Evolutionary conservation across 768 basidiomycete species (phyloP), one percentile per base, ranked within the genome.

Genomic region (Pleurotus cornucopiae): DNA sequence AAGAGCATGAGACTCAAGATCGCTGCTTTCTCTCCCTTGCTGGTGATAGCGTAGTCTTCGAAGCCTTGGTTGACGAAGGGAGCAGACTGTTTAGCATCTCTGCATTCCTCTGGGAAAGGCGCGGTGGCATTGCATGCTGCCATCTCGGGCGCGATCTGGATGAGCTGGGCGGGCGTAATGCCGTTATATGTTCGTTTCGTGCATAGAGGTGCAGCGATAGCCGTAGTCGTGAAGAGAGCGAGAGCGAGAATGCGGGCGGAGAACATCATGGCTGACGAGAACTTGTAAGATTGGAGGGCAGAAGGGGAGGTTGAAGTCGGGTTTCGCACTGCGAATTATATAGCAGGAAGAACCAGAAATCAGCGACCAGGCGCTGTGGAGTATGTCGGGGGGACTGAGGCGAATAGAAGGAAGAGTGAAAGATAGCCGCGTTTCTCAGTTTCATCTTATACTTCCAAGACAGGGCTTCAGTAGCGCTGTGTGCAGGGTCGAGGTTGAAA

Each of bases 11-110:
- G 49, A 40, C 61, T 64, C 20, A 66, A 57, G 16, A 64, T 49
- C 6, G 63, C 64, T 41, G 63, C 63, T 44, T 61, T 61, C 52
- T 66, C 64, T 21, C 64, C 63, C 13, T 48, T 39, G 18, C 57
- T 51, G 30, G 46, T 58, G 55, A 66, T 60, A 25, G 45, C 48
- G 43, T 40, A 66, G 23, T 62, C 58, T 4, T 40, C n/a, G 25
- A 66, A 61, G 6, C 49, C 63, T 49, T 61, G 56, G 52, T 64
- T 64, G 37, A 66, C 58, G 43, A 64, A 66, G n/a, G 64, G 64
- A 4, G 61, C 58, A 4, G 64, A 61, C 38, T 66, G 61, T 3
- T 58, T 55, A 9, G 64, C 61, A 9, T 49, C 64, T 13, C 61
- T 58, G 44, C 64, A 66, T 51, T 66, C 64, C 41, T 37, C 44